Conservation (phyloP, 768 basidiomycete species). For the Russula vinacea region DNA sequence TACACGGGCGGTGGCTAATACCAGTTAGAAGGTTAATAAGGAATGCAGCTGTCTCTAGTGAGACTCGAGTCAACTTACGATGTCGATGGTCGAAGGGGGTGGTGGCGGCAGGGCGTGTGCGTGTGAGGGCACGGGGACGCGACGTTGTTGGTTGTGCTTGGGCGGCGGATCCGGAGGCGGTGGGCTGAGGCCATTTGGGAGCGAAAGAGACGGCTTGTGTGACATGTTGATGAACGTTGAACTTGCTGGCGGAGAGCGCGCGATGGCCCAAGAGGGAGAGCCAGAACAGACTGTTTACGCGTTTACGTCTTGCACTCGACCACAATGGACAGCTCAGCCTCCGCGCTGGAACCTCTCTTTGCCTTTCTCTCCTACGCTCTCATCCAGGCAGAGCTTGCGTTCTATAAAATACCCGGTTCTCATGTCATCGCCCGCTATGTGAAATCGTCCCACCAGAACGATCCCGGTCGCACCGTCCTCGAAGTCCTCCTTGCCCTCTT, state of each 20-base stretch:
- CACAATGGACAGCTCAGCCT: conserved; percentile 40
- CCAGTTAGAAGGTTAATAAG: conserved; percentile 19
- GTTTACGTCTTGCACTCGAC: conserved; percentile 7
- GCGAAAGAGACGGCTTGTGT: conserved; percentile 30
- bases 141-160: conserved; percentile 36
- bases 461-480: conserved; percentile 87
- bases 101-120: conserved; percentile 39
- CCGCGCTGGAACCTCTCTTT: conserved; percentile 53
- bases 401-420: conserved; percentile 77
- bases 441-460: conserved; percentile 92
- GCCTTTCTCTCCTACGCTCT: conserved; percentile 61
- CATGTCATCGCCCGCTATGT: conserved; percentile 87
- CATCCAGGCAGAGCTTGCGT: conserved; percentile 57
- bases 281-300: neutral
- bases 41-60: conserved; percentile 9
- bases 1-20: conserved; percentile 47
- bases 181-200: conserved; percentile 31
- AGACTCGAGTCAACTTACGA: conserved; percentile 36
- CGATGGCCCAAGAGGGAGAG: neutral
- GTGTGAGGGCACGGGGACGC: conserved; percentile 39
- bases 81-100: conserved; percentile 40
- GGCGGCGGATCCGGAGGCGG: conserved; percentile 30
- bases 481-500: conserved; percentile 87
- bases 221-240: conserved; percentile 33
- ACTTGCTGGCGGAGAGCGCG: conserved; percentile 8